Evolutionary conservation across 2,329 filamentous ascomycete genomes (phyloP).

Genomic region (Ophiocordyceps camponoti-leonardi): DNA sequence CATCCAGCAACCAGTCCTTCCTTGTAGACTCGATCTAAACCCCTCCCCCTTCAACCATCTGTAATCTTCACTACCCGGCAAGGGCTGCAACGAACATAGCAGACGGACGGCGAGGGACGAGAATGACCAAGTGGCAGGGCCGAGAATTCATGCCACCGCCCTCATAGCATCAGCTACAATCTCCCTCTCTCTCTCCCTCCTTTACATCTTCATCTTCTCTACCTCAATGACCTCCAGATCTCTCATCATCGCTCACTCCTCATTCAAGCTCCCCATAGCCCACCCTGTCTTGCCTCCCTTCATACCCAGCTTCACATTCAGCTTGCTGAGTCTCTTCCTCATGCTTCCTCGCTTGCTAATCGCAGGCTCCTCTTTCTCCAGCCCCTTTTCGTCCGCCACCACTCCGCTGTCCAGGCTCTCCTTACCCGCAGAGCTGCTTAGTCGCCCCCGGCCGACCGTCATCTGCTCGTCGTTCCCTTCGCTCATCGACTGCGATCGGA

Average conservation of each 20-base stretch:
- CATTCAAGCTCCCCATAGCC: conserved; percentile 35
- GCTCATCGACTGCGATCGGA: conserved; percentile 21
- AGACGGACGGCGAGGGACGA: background rate
- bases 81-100: background rate
- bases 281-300: conserved; percentile 41
- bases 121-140: background rate
- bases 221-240: background rate
- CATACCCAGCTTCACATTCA: conserved; percentile 59
- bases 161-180: background rate
- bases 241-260: conserved; percentile 25
- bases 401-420: conserved; percentile 12
- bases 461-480: conserved; percentile 7
- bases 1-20: too few species aligned
- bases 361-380: conserved; percentile 12
- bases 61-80: too few species aligned
- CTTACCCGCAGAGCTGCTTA: conserved; percentile 9
- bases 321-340: conserved; percentile 60
- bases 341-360: conserved; percentile 42
- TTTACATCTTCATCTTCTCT: background rate
- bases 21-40: too few species aligned
- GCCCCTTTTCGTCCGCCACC: conserved; percentile 6
- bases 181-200: background rate
- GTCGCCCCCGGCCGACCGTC: conserved; percentile 3
- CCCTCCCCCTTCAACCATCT: too few species aligned
- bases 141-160: background rate